Base-by-base conservation (phyloP, 2,329 filamentous ascomycete species). In the Emydomyces testavorans region DNA sequence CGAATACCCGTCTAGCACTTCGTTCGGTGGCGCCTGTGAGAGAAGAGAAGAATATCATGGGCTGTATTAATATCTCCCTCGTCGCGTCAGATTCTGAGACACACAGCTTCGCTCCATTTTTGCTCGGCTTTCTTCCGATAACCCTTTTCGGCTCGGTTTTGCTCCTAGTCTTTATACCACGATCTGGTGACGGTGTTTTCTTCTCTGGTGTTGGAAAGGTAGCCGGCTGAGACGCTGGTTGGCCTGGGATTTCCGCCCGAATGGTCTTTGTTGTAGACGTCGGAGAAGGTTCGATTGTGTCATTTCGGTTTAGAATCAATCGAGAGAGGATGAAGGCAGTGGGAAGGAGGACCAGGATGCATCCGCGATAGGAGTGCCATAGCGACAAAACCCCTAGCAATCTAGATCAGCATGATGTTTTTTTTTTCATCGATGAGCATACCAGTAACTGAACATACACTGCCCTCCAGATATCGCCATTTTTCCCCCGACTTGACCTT, bases 21-120 rank as follows among this genome's bases (percentile, higher is more conserved):
- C 78, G 81, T 61, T 90, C 82, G 1, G 89, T 95, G 26, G 79
- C 85, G 2, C 82, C 86, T 2, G 86, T 93, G 49, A 96, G 72
- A 0, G 89, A 94, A 1, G 87, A 90, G 69, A 84, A 96, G 70
- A 95, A 96, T 26, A 95, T 68, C 13, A 94, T 65, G 2, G 84
- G 76, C 61, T 90, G 83, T 34, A 69, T 63, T 35, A 24, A 38
- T 13, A 44, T 40, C 10, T 46, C 31, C 31, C 46, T 35, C 1
- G 21, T 11, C 8, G 34, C 2, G 18, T 31, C 29, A 10, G 11
- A 16, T 8, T 8, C n/a, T 2, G 15, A 18, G 18, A 3, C 42
- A 13, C 5, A 4, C 13, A 4, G 8, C 23, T 50, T 54, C 3
- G 20, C 15, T 11, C 23, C 28, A 16, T 42, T 49, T 23, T 52